These are phyloP conservation scores for Zymoseptoria passerinii DNA, from an alignment of 2,329 filamentous ascomycete species.

Conservation along the genomic window DNA sequence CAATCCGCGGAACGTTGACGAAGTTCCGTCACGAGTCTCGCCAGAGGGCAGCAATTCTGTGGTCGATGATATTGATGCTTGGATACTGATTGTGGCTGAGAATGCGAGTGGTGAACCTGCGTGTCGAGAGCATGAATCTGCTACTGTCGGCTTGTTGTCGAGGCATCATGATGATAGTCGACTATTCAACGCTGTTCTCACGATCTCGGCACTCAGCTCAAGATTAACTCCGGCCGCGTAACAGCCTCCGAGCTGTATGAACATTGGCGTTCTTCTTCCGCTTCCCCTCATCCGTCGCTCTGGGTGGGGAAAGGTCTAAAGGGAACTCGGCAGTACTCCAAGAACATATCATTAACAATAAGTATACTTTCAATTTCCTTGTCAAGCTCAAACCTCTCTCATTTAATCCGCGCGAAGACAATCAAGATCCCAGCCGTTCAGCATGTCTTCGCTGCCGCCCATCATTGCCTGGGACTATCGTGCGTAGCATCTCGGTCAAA, in stretches of 20 bases:
- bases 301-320: neutral
- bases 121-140: neutral
- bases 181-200: neutral
- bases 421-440: neutral
- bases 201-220: neutral
- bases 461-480: conserved; percentile 9
- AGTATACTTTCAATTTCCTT: neutral
- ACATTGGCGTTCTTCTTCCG: neutral
- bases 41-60: neutral
- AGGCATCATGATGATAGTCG: too few species aligned
- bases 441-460: conserved; percentile 5
- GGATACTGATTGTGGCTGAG: neutral
- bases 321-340: neutral
- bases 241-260: neutral
- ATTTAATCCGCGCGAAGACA: neutral
- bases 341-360: neutral
- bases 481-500: neutral
- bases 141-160: too few species aligned
- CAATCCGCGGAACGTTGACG: neutral
- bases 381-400: neutral
- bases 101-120: neutral
- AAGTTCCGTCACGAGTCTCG: neutral
- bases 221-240: neutral
- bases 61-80: neutral
- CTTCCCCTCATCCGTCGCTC: neutral